A percentile compares a stretch with the other conserved stretches of the same genome.
phyloP scores from a whole-genome alignment of 2,329 filamentous ascomycete genomes.

The Aspergillus japonicus region DNA sequence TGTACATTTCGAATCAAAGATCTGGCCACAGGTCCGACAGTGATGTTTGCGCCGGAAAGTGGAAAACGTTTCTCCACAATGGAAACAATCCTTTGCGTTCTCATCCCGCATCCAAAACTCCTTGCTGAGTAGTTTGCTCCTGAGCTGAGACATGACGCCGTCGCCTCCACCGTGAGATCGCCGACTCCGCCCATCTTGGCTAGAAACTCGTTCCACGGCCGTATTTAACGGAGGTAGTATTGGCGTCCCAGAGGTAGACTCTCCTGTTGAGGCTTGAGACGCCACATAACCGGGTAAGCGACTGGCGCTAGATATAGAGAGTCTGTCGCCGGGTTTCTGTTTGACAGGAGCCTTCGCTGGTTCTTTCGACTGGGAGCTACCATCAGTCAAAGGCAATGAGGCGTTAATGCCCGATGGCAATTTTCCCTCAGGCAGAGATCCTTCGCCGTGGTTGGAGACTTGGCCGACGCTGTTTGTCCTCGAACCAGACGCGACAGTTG shows the following conservation, averaged over 20 bases:
- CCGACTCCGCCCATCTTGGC: conserved; percentile 20
- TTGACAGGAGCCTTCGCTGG: conserved; percentile 26
- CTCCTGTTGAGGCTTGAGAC: conserved; percentile 43
- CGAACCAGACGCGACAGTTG: conserved; percentile 25
- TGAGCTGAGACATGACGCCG: conserved; percentile 61
- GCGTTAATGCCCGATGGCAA: conserved; percentile 28
- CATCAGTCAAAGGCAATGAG: conserved; percentile 31
- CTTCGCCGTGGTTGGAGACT: conserved; percentile 27
- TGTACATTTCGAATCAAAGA: conserved; percentile 96
- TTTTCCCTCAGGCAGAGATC: conserved; percentile 28
- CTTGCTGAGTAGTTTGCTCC: conserved; percentile 83
- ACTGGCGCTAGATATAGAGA: conserved; percentile 43
- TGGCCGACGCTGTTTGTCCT: conserved; percentile 32
- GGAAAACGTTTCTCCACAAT: conserved; percentile 84
- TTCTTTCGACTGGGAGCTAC: conserved; percentile 28
- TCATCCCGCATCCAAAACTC: conserved; percentile 99
- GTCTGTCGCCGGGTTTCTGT: conserved; percentile 32
- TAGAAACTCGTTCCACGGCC: conserved; percentile 22
- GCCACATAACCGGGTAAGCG: conserved; percentile 47
- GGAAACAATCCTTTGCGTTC: conserved; percentile 95
- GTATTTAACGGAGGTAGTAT: conserved; percentile 33
- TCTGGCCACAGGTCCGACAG: conserved; percentile 92
- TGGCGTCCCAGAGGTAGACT: conserved; percentile 47
- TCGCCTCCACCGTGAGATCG: conserved; percentile 23
- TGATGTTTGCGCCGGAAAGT: conserved; percentile 96